These are phyloP conservation scores for Salix exigua DNA, from an alignment of 345 rosid genomes.

Conservation along the genomic window DNA sequence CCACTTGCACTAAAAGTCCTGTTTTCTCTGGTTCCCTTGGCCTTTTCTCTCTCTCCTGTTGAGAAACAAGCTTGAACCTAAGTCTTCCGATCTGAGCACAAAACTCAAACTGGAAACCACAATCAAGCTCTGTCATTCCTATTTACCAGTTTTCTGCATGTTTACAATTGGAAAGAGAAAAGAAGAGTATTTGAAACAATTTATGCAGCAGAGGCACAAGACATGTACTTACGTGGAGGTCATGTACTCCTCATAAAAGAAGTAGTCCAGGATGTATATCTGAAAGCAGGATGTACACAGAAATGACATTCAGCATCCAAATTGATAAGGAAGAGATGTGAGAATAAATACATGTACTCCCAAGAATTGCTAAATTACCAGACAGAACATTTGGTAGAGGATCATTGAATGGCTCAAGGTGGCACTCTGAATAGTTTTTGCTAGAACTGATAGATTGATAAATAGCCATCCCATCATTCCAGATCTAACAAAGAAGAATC, in stretches of 20 bases:
- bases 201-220: constrained; percentile 1
- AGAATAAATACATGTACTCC: not conserved
- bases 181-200: not conserved
- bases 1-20: no score
- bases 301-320: constrained; percentile 10
- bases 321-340: not conserved
- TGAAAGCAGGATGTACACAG: constrained; percentile 28
- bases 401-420: constrained; percentile 65
- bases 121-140: not conserved
- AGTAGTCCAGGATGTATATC: constrained; percentile 81
- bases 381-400: constrained; percentile 72
- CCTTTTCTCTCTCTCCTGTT: not conserved
- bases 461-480: constrained; percentile 99
- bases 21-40: not conserved
- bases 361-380: constrained; percentile 43
- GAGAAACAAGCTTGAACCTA: not conserved
- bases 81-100: not conserved
- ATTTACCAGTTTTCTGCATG: not conserved
- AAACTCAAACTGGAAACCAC: not conserved
- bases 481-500: constrained; percentile 93
- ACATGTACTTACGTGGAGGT: constrained; percentile 74
- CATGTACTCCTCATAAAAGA: constrained; percentile 84
- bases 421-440: constrained; percentile 56
- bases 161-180: not conserved
- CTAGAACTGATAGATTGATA: constrained; percentile 78